Base-by-base conservation (phyloP, 257 asterid species). In the Cordia subcordata region DNA sequence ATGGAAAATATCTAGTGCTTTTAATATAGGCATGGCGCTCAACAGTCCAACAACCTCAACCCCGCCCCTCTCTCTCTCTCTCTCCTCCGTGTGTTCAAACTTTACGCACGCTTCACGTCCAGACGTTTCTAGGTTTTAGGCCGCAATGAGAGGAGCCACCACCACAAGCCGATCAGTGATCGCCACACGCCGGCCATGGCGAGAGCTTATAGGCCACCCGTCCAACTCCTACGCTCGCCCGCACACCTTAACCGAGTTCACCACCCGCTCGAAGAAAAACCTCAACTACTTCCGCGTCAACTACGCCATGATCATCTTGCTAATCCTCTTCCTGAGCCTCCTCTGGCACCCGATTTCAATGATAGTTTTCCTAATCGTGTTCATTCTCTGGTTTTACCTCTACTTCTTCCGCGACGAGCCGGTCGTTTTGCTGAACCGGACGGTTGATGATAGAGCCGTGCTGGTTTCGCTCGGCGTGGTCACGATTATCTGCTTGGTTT, bases 151-250 rank as follows among this genome's bases (percentile, higher is more conserved):
- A 8, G 20, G n/a, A n/a, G n/a, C n/a, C n/a, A n/a, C 53, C 21
- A 4, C 5, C 15, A 75, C 81, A 47, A 64, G 63, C 11, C 75
- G 61, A 57, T 54, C 82, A 10, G 51, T 74, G 61, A 77, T 16
- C 72, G 81, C 84, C 23, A 68, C 77, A 58, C 81, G 86, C 53
- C 82, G 94, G 70, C 81, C 91, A 15, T 87, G 96, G 96, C 77
- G 82, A 68, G 94, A 84, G 77, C 75, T 85, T 59, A 16, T 87
- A 8, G 72, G 88, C 8, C 93, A 78, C 59, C 90, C 90, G 0
- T 52, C 88, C 14, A 8, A 1, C 71, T 84, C 83, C 55, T 87
- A 82, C 73, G 46, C 85, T 50, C 21, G 60, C 3, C 96, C 91
- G 21, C 53, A 35, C 59, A 44, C 78, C 63, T 10, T 78, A 72